Base-by-base conservation (phyloP, 257 asterid genomes). In the Salvia rosmarinus region DNA sequence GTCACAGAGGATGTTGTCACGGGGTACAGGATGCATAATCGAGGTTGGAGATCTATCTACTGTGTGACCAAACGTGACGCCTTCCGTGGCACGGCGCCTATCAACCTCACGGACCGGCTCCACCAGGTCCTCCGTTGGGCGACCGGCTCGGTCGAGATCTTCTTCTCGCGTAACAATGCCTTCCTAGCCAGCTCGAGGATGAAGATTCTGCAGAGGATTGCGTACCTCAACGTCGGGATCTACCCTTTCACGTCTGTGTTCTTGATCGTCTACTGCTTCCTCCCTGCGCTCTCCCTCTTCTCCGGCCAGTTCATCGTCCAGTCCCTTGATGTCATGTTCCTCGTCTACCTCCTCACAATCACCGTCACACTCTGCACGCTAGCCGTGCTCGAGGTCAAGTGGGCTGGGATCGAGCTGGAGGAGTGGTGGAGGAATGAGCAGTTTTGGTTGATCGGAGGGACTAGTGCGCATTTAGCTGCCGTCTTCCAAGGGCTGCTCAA, bases 381-480 rank as follows among this genome's bases (percentile, higher is more conserved):
- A 1, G 93, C 93, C 28, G 23, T 87, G 11, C 51, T 87, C 3
- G 93, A 87, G 75, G 88, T 87, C 30, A 71, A 59, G 12, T 87
- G 92, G 92, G 85, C 92, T 0, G 92, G 92, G 1, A 82, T 87
- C 0, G 85, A 74, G 0, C 76, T 87, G 0, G 92, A 87, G 44
- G 87, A 87, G 42, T 87, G 90, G 90, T 87, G 92, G 92, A 55
- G 92, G 59, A 85, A 87, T 42, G 92, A 87, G 64, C 92, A 87
- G 35, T 87, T 87, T 51, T 87, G 92, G 88, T 82, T 85, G 5
- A 87, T 87, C 25, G 80, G 84, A 3, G 92, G 92, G 2, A 85
- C 92, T 0, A 85, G 90, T 20, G 80, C 93, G 0, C 93, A 87
- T 64, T 37, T 87, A 16, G 93, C 90, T 0, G 90, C 93, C 4